Percentiles rank a stretch among this genome's conserved stretches.
Conservation (phyloP, 2,329 filamentous ascomycete genomes). For the Dryadomyces quercus-mongolicae region DNA sequence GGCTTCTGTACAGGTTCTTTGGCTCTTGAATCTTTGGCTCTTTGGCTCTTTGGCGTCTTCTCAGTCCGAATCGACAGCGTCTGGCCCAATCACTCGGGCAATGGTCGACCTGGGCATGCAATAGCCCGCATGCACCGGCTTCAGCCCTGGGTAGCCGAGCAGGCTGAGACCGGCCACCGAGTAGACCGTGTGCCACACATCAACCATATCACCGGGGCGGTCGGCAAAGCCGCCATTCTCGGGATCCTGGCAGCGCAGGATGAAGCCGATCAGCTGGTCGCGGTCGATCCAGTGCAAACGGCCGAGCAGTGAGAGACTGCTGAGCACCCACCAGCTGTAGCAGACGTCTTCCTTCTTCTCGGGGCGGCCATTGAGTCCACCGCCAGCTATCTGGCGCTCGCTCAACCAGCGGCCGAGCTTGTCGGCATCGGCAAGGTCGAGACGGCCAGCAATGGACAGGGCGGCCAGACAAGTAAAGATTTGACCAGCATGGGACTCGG, state of each 20-base stretch:
- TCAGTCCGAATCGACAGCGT: not conserved
- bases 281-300: slow-evolving; percentile 89
- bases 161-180: slow-evolving; percentile 81
- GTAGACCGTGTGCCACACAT: slow-evolving; percentile 93
- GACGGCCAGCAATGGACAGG: slow-evolving; percentile 66
- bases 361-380: slow-evolving; percentile 84
- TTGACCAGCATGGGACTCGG: slow-evolving; percentile 90
- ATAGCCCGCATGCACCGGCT: slow-evolving; percentile 79
- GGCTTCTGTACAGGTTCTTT: no score
- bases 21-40: no score
- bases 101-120: slow-evolving; percentile 63
- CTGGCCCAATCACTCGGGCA: slow-evolving; percentile 38
- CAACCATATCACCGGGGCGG: slow-evolving; percentile 84
- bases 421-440: slow-evolving; percentile 74
- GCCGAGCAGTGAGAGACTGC: slow-evolving; percentile 79
- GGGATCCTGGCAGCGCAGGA: slow-evolving; percentile 76
- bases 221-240: slow-evolving; percentile 80
- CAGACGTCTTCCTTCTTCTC: slow-evolving; percentile 96
- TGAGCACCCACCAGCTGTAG: slow-evolving; percentile 98
- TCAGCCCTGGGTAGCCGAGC: slow-evolving; percentile 61
- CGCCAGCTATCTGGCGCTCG: slow-evolving; percentile 77
- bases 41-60: not conserved
- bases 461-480: slow-evolving; percentile 91
- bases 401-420: slow-evolving; percentile 82
- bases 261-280: slow-evolving; percentile 66